phyloP scores from a whole-genome alignment of 345 rosid genomes.

The Populus pruinosa region DNA sequence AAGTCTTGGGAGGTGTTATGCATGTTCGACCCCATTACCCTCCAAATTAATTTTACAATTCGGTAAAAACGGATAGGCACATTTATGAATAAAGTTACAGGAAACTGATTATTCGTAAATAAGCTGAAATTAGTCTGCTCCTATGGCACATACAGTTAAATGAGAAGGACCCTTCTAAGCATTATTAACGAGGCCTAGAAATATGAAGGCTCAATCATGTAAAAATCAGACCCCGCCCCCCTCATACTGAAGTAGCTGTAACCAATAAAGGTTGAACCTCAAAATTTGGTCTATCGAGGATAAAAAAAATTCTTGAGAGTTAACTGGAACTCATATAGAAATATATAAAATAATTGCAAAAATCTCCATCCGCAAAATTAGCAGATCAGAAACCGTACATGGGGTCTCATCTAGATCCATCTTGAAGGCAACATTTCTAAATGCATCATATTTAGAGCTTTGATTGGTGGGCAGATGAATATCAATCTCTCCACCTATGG shows the following conservation, averaged over 20 bases:
- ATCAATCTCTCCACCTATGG: conserved; percentile 69
- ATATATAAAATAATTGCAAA: background rate
- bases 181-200: background rate
- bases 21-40: background rate
- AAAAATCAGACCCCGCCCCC: no score
- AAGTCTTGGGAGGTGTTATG: no score
- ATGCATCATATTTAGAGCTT: background rate
- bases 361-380: background rate
- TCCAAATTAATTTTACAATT: no score
- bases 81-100: background rate
- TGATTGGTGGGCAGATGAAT: background rate
- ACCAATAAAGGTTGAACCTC: background rate
- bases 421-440: background rate
- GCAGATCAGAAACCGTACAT: background rate
- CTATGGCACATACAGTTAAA: background rate
- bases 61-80: background rate
- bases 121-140: background rate
- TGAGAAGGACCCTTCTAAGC: background rate
- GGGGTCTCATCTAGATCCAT: background rate
- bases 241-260: background rate
- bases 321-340: background rate
- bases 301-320: background rate
- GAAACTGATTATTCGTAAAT: background rate
- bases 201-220: background rate
- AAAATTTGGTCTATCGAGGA: background rate